These are phyloP conservation scores for Trichophyton rubrum DNA, from an alignment of 2,329 filamentous ascomycete species.

Conservation along the genomic window DNA sequence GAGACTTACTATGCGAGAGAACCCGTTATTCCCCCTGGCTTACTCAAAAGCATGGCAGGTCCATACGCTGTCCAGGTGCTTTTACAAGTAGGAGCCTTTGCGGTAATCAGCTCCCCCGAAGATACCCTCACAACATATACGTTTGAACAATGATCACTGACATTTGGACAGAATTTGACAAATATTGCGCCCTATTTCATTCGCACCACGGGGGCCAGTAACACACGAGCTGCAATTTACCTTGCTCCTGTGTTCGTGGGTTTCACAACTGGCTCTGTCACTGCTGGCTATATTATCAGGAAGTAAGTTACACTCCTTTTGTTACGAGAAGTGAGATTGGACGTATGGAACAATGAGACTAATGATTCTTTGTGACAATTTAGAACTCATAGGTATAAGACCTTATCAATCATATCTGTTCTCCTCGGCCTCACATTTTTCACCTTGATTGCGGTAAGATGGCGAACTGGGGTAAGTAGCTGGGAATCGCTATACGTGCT, in stretches of 20 bases:
- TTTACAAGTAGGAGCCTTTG: not conserved
- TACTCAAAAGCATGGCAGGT: not conserved
- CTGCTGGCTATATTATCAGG: not conserved
- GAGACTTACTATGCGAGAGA: not conserved
- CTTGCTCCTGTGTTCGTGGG: not conserved
- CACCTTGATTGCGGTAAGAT: not conserved
- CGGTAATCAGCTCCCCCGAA: not conserved
- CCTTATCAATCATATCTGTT: not conserved
- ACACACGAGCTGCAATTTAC: not conserved
- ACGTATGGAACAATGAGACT: not conserved
- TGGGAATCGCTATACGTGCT: conserved; percentile 1
- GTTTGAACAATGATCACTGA: not conserved
- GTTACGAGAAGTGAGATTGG: no score
- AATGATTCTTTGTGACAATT: not conserved
- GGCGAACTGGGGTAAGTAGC: not conserved
- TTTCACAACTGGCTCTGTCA: not conserved
- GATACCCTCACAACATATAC: not conserved
- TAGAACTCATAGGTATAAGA: conserved; percentile 5
- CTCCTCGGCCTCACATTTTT: conserved; percentile 1
- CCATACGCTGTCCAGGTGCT: not conserved
- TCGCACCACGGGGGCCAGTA: not conserved
- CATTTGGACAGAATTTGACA: not conserved
- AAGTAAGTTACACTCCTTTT: not conserved
- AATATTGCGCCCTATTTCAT: conserved; percentile 4
- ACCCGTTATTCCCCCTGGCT: not conserved